Evolutionary conservation across 192 early-diverging fungal species (phyloP).

Genomic region (Backusella westeae): DNA sequence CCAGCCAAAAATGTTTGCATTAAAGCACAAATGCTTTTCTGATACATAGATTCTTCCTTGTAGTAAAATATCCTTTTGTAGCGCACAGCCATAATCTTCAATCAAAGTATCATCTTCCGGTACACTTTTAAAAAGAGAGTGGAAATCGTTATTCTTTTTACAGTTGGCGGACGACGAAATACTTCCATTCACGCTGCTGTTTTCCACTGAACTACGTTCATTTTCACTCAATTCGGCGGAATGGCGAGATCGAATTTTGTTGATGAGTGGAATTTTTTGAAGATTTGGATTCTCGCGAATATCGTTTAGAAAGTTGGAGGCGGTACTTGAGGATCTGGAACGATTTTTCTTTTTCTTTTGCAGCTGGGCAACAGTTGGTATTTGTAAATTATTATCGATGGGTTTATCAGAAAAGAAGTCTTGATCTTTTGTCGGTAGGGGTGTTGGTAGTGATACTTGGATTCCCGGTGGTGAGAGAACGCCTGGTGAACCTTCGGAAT

Average conservation of each 20-base stretch:
- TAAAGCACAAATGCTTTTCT: constrained; percentile 71
- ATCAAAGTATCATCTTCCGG: constrained; percentile 48
- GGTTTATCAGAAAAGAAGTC: background rate
- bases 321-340: constrained; percentile 16
- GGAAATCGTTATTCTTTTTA: constrained; percentile 38
- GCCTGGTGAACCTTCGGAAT: constrained; percentile 33
- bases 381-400: background rate
- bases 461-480: background rate
- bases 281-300: background rate
- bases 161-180: background rate
- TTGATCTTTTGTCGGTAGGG: background rate
- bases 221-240: constrained; percentile 29
- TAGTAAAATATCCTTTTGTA: constrained; percentile 81
- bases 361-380: background rate
- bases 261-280: constrained; percentile 6
- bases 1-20: constrained; percentile 85
- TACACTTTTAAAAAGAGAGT: constrained; percentile 45
- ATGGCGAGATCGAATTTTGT: background rate
- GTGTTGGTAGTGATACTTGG: background rate
- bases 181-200: constrained; percentile 8
- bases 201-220: background rate
- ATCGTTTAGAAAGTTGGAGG: background rate
- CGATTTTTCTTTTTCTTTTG: background rate
- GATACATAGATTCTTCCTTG: constrained; percentile 83
- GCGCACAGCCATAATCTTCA: constrained; percentile 68